phyloP scores from a whole-genome alignment of 805 yeast genomes.

The Wickerhamiella vanderwaltii region DNA sequence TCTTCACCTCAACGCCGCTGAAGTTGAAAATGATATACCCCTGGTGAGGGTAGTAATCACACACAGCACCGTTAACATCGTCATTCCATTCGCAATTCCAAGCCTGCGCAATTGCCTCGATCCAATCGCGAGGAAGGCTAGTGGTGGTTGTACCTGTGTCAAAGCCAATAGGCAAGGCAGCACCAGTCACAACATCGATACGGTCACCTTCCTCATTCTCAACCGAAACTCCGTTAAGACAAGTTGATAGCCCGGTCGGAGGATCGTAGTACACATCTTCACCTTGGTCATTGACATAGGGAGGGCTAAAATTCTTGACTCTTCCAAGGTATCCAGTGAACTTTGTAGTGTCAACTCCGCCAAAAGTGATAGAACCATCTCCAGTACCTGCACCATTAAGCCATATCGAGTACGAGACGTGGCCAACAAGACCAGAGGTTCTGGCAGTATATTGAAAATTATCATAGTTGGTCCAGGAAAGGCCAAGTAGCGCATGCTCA shows the following conservation, averaged over 20 bases:
- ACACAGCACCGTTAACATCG: neutral
- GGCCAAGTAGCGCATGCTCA: slow-evolving; percentile 31
- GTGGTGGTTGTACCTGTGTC: neutral
- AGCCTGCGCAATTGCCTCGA: neutral
- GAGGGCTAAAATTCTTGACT: slow-evolving; percentile 19
- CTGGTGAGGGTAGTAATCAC: neutral
- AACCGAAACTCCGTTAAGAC: slow-evolving; percentile 6
- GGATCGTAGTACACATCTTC: slow-evolving; percentile 3
- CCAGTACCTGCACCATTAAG: slow-evolving; percentile 24
- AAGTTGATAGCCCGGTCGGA: slow-evolving; percentile 11
- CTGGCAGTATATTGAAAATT: slow-evolving; percentile 19
- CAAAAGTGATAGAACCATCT: slow-evolving; percentile 31
- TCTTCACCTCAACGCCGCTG: slow-evolving; percentile 1
- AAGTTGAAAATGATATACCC: neutral
- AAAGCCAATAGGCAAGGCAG: slow-evolving; percentile 3
- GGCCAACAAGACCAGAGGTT: slow-evolving; percentile 27
- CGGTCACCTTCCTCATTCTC: neutral
- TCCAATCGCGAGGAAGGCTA: neutral
- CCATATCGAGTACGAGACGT: slow-evolving; percentile 30
- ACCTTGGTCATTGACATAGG: neutral
- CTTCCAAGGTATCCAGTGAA: slow-evolving; percentile 29
- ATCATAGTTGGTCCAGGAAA: slow-evolving; percentile 33
- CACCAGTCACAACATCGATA: neutral
- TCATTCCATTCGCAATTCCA: slow-evolving; percentile 3
- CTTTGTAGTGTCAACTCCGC: slow-evolving; percentile 34